A percentile compares a stretch with the other conserved stretches of the same genome.
Evolutionary conservation across 441 rosid species (phyloP).

Genomic region (Euphorbia neoarborescens): DNA sequence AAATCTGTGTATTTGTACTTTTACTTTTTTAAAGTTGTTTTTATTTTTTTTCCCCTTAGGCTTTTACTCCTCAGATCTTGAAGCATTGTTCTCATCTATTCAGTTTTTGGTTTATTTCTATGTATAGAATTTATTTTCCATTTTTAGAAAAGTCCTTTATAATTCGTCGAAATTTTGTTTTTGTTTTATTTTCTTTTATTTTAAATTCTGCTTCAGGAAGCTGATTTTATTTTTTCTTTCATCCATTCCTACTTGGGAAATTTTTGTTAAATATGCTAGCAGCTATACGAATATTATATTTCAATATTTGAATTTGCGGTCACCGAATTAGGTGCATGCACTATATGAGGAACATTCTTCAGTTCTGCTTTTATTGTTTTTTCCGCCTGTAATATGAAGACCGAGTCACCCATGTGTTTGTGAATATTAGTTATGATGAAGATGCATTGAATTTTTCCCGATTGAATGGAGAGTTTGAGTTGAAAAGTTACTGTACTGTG

Average conservation of each 20-base stretch:
- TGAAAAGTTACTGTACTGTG: conserved; percentile 5
- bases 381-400: background rate
- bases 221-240: background rate
- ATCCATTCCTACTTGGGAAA: background rate
- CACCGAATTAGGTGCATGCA: conserved; percentile 16
- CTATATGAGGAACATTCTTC: background rate
- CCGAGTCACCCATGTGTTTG: conserved; percentile 9
- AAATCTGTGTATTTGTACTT: background rate
- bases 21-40: background rate
- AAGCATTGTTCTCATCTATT: conserved; percentile 18
- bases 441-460: background rate
- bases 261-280: background rate
- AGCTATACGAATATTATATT: background rate
- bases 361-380: background rate
- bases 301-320: conserved; percentile 2
- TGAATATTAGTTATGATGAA: conserved; percentile 10
- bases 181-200: conserved; percentile 9
- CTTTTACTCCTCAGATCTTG: conserved; percentile 22
- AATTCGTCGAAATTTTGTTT: conserved; percentile 5
- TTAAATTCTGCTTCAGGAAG: background rate
- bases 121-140: background rate
- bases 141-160: conserved; percentile 5
- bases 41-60: background rate
- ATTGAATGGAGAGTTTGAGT: background rate
- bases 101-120: conserved; percentile 5